phyloP scores from a whole-genome alignment of 805 yeast genomes.

The Debaryomyces prosopidis region DNA sequence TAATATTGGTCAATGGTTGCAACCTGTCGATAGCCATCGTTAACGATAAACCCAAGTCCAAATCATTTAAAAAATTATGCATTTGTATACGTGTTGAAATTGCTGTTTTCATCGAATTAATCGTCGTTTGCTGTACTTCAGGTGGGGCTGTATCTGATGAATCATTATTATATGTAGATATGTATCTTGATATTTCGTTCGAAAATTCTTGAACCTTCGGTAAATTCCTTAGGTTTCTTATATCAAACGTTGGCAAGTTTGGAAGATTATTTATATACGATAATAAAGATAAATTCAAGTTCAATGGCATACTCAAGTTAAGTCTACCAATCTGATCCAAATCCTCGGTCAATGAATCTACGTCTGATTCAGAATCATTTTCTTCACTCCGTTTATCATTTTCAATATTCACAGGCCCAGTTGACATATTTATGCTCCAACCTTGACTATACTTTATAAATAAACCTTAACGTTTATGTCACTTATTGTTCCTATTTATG shows the following conservation, averaged over 20 bases:
- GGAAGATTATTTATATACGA: conserved; percentile 20
- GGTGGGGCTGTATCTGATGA: conserved; percentile 6
- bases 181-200: conserved; percentile 31
- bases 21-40: conserved; percentile 54
- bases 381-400: neutral
- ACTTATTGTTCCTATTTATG: too few species aligned
- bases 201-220: conserved; percentile 22
- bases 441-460: too few species aligned
- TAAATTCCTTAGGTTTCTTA: conserved; percentile 8
- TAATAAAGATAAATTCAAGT: conserved; percentile 20
- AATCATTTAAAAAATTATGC: conserved; percentile 40
- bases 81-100: conserved; percentile 43
- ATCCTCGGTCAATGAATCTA: conserved; percentile 44
- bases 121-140: conserved; percentile 18
- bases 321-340: conserved; percentile 54
- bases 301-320: conserved; percentile 29
- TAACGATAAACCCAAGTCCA: conserved; percentile 47
- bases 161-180: conserved; percentile 21
- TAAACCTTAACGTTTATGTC: too few species aligned
- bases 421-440: too few species aligned
- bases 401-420: neutral
- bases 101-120: conserved; percentile 38
- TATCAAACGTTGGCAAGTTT: conserved; percentile 21
- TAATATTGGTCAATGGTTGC: conserved; percentile 45
- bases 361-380: conserved; percentile 24